These are phyloP conservation scores for Tephrocybe sp. DNA, from an alignment of 768 basidiomycete species.

Conservation along the genomic window DNA sequence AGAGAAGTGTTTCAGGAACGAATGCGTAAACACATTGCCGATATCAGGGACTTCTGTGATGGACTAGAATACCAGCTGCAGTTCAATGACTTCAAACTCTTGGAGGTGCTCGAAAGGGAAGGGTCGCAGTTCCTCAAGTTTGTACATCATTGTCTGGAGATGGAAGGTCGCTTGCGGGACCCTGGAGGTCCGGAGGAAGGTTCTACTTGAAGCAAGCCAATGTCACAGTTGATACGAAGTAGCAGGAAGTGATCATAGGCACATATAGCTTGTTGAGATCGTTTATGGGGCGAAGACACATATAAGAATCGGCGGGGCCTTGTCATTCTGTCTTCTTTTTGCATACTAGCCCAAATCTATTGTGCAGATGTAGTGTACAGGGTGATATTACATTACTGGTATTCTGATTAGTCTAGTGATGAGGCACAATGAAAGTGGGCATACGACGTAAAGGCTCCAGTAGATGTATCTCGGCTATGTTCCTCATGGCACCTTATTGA, in stretches of 20 bases:
- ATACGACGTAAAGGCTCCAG: not conserved
- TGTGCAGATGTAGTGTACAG: constrained; percentile 1
- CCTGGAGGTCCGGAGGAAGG: not conserved
- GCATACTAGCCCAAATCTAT: no score
- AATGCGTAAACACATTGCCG: constrained; percentile 41
- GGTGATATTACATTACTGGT: constrained; percentile 7
- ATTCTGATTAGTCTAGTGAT: not conserved
- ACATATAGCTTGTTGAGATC: no score
- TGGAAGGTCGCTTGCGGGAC: constrained; percentile 32
- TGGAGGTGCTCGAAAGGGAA: constrained; percentile 41
- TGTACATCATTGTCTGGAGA: constrained; percentile 38
- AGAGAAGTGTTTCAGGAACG: constrained; percentile 31
- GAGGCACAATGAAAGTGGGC: not conserved
- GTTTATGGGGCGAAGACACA: no score
- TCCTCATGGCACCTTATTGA: constrained; percentile 9
- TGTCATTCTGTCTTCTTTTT: no score
- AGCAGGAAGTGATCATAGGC: no score
- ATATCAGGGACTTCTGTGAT: constrained; percentile 44
- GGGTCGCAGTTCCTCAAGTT: constrained; percentile 39
- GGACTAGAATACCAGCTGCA: constrained; percentile 48
- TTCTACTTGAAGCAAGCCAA: not conserved
- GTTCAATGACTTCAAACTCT: constrained; percentile 43
- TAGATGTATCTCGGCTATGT: not conserved
- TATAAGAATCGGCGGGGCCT: no score
- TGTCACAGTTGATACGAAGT: not conserved